These are phyloP conservation scores for Mariannaea elegans DNA, from an alignment of 2,329 filamentous ascomycete species.

Conservation along the genomic window DNA sequence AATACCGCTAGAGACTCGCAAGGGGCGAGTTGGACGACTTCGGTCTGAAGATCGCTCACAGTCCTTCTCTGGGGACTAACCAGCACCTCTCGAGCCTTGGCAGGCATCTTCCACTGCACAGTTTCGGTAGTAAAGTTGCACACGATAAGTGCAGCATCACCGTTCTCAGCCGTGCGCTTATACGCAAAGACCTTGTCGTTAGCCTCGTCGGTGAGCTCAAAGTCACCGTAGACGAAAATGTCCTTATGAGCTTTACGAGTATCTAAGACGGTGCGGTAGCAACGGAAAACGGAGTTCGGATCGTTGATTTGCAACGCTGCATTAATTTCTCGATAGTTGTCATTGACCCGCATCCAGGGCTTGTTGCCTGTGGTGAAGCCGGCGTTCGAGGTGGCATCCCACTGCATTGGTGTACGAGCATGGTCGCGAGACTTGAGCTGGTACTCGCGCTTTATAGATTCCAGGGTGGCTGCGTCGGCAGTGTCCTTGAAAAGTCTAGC, in stretches of 20 bases:
- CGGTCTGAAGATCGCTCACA: slow-evolving; percentile 37
- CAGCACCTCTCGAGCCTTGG: slow-evolving; percentile 45
- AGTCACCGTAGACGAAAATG: slow-evolving; percentile 72
- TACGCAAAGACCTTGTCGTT: slow-evolving; percentile 51
- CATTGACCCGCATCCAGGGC: slow-evolving; percentile 78
- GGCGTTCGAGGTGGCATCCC: slow-evolving; percentile 66
- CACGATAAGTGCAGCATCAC: slow-evolving; percentile 46
- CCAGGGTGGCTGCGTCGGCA: slow-evolving; percentile 49
- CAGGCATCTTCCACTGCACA: slow-evolving; percentile 43
- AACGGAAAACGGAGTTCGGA: slow-evolving; percentile 63
- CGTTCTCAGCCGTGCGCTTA: slow-evolving; percentile 43
- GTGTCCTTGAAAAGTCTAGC: slow-evolving; percentile 49
- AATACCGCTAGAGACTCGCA: slow-evolving; percentile 50
- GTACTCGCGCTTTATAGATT: slow-evolving; percentile 54
- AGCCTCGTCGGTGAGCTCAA: slow-evolving; percentile 48
- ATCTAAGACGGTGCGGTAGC: slow-evolving; percentile 68
- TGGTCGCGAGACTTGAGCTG: slow-evolving; percentile 73
- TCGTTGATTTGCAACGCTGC: slow-evolving; percentile 62
- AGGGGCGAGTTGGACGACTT: slow-evolving; percentile 44
- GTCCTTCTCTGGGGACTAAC: slow-evolving; percentile 45
- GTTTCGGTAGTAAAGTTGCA: slow-evolving; percentile 50
- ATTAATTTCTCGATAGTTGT: slow-evolving; percentile 70
- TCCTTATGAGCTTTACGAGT: slow-evolving; percentile 69
- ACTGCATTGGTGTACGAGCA: slow-evolving; percentile 76
- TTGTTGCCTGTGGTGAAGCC: slow-evolving; percentile 68